Conservation (phyloP, 257 asterid species). For the Ligustrum vulgare region DNA sequence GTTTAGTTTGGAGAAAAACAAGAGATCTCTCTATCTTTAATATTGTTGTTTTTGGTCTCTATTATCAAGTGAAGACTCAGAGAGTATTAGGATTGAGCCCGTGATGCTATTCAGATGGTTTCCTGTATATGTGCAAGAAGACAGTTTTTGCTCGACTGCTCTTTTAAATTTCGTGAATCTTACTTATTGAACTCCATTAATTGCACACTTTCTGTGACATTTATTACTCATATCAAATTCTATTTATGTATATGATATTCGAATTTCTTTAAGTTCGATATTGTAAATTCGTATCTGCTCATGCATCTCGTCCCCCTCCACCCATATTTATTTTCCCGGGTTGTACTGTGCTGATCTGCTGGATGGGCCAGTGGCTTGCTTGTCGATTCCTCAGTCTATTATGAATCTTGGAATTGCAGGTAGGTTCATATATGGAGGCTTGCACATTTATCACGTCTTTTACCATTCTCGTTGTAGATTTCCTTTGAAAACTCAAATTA, state of each 20-base stretch:
- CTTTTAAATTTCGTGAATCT: background rate
- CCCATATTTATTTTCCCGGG: background rate
- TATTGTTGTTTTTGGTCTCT: background rate
- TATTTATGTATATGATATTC: background rate
- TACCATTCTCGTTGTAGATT: background rate
- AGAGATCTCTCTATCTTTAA: background rate
- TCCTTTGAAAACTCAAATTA: background rate
- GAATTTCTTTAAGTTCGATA: background rate
- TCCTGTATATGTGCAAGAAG: background rate
- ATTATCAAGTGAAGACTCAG: background rate
- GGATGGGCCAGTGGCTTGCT: too few relatives aligned
- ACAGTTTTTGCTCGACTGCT: background rate
- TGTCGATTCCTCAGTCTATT: too few relatives aligned
- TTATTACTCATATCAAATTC: background rate
- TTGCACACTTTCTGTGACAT: background rate
- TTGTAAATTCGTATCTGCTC: too few relatives aligned
- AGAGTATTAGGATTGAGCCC: background rate
- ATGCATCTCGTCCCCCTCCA: background rate
- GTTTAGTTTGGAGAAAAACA: background rate
- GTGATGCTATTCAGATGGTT: background rate
- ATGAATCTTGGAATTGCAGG: too few relatives aligned
- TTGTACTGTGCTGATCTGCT: too few relatives aligned
- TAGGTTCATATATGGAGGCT: background rate
- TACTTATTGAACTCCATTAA: background rate
- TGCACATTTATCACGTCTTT: background rate